Conservation (phyloP, 1,284 basidiomycete species). For the Boletellus deceptivus region DNA sequence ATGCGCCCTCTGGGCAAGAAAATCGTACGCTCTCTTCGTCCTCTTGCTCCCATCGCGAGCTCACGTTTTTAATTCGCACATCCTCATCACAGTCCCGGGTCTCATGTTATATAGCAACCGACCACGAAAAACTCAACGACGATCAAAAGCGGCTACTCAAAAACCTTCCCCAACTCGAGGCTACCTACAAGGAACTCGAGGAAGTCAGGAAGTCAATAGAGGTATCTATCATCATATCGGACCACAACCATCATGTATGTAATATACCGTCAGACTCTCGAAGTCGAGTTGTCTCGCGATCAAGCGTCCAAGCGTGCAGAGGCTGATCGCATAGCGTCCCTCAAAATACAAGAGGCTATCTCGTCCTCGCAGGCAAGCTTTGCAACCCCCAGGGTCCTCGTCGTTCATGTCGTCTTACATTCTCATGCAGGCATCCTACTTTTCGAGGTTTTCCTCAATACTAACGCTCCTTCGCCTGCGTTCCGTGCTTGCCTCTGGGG, state of each 20-base stretch:
- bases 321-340: conserved; percentile 51
- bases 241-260: not conserved
- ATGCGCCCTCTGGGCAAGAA: conserved; percentile 78
- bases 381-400: too few relatives aligned
- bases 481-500: conserved; percentile 49
- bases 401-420: not conserved
- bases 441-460: conserved; percentile 47
- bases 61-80: conserved; percentile 7
- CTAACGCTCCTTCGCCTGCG: conserved; percentile 67
- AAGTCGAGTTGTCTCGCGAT: conserved; percentile 60
- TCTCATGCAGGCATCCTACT: conserved; percentile 13
- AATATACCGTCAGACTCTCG: conserved; percentile 47
- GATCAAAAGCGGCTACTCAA: conserved; percentile 76
- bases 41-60: not conserved
- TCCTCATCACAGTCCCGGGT: conserved; percentile 59
- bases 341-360: conserved; percentile 53
- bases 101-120: conserved; percentile 62
- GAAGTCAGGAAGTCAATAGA: conserved; percentile 81
- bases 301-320: conserved; percentile 52
- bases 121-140: conserved; percentile 73
- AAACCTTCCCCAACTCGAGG: conserved; percentile 72
- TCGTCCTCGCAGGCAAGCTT: conserved; percentile 55
- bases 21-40: conserved; percentile 55
- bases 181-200: conserved; percentile 72
- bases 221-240: conserved; percentile 50